phyloP scores from a whole-genome alignment of 2,329 filamentous ascomycete species.

The Curvularia hawaiiensis region DNA sequence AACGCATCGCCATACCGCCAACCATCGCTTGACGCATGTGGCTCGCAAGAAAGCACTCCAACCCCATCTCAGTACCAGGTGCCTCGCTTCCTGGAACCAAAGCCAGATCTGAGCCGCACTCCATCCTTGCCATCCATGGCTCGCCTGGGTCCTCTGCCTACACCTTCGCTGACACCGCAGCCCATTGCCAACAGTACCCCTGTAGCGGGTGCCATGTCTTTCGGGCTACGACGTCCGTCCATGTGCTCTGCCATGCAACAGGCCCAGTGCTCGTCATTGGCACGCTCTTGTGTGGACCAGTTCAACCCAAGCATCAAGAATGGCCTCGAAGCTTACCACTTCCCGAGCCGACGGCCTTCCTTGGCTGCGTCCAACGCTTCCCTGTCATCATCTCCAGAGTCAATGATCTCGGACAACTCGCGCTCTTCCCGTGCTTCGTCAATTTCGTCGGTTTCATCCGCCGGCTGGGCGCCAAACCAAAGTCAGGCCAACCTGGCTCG shows the following conservation, averaged over 20 bases:
- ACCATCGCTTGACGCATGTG: conserved; percentile 30
- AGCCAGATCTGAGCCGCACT: conserved; percentile 55
- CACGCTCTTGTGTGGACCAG: conserved; percentile 62
- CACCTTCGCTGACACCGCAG: conserved; percentile 66
- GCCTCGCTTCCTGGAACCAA: conserved; percentile 58
- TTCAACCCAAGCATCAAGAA: conserved; percentile 48
- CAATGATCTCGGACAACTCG: conserved; percentile 65
- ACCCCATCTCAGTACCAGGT: conserved; percentile 49
- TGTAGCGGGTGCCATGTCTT: conserved; percentile 62
- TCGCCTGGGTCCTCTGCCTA: conserved; percentile 62
- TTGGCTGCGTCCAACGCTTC: conserved; percentile 57
- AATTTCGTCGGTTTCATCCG: conserved; percentile 59
- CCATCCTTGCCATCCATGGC: conserved; percentile 62
- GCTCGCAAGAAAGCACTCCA: conserved; percentile 51
- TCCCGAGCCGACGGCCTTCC: conserved; percentile 52
- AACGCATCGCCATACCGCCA: conserved; percentile 31
- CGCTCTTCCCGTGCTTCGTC: conserved; percentile 61
- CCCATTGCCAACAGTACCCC: conserved; percentile 60
- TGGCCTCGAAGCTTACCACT: conserved; percentile 54
- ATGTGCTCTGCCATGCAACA: conserved; percentile 65
- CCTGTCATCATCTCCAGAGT: conserved; percentile 64
- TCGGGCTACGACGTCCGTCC: conserved; percentile 58
- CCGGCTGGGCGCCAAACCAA: conserved; percentile 58
- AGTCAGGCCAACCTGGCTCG: conserved; percentile 55
- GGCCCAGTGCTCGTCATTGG: conserved; percentile 59